These are phyloP conservation scores for Amylocystis lapponica DNA, from an alignment of 768 basidiomycete genomes.

Conservation along the genomic window DNA sequence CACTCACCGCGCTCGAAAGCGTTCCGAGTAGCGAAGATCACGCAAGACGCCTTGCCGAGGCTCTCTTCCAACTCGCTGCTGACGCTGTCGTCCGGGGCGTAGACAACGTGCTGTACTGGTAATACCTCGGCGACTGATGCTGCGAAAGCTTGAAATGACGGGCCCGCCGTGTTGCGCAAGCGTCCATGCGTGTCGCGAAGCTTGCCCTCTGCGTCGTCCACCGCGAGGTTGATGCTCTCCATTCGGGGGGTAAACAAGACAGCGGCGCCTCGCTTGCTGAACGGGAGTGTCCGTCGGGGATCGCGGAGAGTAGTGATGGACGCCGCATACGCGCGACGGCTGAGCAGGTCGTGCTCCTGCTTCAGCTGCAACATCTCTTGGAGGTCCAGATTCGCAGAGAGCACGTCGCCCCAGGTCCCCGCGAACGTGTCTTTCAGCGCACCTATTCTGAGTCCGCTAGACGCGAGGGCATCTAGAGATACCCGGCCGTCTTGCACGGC, in stretches of 20 bases:
- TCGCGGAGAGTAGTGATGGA: constrained; percentile 45
- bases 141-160: constrained; percentile 44
- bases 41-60: constrained; percentile 13
- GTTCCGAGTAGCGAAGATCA: constrained; percentile 56
- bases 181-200: constrained; percentile 36
- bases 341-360: constrained; percentile 35
- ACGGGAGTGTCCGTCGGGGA: constrained; percentile 29
- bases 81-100: constrained; percentile 21
- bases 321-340: constrained; percentile 39
- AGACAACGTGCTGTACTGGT: constrained; percentile 42
- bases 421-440: constrained; percentile 47
- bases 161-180: constrained; percentile 51
- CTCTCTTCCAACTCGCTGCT: constrained; percentile 4
- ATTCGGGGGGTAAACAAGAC: constrained; percentile 50
- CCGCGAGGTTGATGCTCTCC: constrained; percentile 56
- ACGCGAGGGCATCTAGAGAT: constrained; percentile 29
- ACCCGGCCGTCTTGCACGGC: constrained; percentile 45
- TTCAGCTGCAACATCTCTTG: constrained; percentile 32
- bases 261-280: constrained; percentile 15
- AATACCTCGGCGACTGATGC: constrained; percentile 27
- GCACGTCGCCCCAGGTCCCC: constrained; percentile 39
- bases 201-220: constrained; percentile 49
- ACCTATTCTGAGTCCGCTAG: constrained; percentile 41
- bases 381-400: constrained; percentile 17
- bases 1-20: constrained; percentile 45